Evolutionary conservation across 2,329 filamentous ascomycete species (phyloP), one percentile per base, ranked within the genome.

Genomic region (Diaporthe aspalathi): DNA sequence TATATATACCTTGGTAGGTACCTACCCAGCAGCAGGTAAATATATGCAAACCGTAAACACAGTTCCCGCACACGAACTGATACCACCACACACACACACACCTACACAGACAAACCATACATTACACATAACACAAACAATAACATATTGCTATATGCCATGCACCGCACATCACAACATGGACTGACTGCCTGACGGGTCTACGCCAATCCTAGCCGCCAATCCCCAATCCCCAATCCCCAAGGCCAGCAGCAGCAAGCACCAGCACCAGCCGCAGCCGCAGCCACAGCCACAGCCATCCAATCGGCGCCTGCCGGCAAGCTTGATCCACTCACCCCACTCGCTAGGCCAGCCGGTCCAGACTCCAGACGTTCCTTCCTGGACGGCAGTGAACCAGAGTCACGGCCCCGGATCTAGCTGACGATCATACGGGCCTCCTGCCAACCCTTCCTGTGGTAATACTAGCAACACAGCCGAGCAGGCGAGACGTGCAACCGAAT

Each of bases 241-340:
- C 43, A 47, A 5, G n/a, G 43, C 27, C 57, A 47, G 27, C 43
- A 49, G 14, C 20, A 49, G 14, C n/a, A 35, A 5, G n/a, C n/a
- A n/a, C n/a, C n/a, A n/a, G n/a, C n/a, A n/a, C 27, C 57, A 47
- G 27, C 43, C 35, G 14, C 20, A 49, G 14, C n/a, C 5, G 5
- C 57, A 47, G 27, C 43, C 35, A 8, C 20, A 49, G 14, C n/a
- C 5, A 5, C 20, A 49, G 14, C n/a, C 24, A 24, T 65, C 60
- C 60, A 65, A 65, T 65, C 60, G 60, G 60, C 45, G 60, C 43
- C 60, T 45, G 45, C 45, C 60, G 60, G 60, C 45, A 65, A 65
- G 60, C 60, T 7, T 24, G 29, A 22, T 17, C 60, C 60, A 65
- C 60, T 16, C 20, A 20, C 60, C 40, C 60, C 43, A 50, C 60